These are phyloP conservation scores for Arachnomyces sp. DNA, from an alignment of 2,329 filamentous ascomycete genomes.

Conservation along the genomic window DNA sequence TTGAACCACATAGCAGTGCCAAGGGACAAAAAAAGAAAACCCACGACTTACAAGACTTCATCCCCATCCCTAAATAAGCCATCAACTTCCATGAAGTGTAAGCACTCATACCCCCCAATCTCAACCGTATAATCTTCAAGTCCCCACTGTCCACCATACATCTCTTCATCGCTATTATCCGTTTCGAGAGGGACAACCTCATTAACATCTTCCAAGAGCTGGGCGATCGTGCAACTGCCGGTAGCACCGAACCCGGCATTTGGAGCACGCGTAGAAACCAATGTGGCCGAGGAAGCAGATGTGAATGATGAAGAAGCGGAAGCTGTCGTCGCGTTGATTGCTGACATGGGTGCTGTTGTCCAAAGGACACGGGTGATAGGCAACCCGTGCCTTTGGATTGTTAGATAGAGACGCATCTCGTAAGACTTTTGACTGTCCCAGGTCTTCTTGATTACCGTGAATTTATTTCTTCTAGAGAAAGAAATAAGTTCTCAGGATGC, in stretches of 20 bases:
- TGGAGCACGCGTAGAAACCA: constrained; percentile 26
- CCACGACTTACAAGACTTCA: constrained; percentile 70
- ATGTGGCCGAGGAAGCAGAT: constrained; percentile 10
- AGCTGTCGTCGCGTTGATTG: constrained; percentile 11
- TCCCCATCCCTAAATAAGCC: constrained; percentile 74
- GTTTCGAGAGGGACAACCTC: constrained; percentile 74
- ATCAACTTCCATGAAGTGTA: constrained; percentile 71
- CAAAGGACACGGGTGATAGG: constrained; percentile 67
- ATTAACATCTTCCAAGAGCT: constrained; percentile 71
- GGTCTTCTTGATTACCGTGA: not conserved
- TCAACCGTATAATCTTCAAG: constrained; percentile 86
- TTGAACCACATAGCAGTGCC: not conserved
- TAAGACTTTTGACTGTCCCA: constrained; percentile 5
- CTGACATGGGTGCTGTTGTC: constrained; percentile 46
- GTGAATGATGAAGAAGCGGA: constrained; percentile 24
- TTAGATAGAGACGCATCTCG: constrained; percentile 63
- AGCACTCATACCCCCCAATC: constrained; percentile 73
- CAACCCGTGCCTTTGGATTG: constrained; percentile 64
- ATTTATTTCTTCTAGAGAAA: not conserved
- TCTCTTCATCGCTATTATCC: constrained; percentile 29
- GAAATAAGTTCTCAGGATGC: not conserved
- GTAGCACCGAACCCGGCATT: constrained; percentile 30
- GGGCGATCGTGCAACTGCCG: constrained; percentile 61
- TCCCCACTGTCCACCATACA: constrained; percentile 58
- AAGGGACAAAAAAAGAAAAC: constrained; percentile 13